Base-by-base conservation (phyloP, 495 filamentous ascomycete genomes). In the Trichoderma virens region DNA sequence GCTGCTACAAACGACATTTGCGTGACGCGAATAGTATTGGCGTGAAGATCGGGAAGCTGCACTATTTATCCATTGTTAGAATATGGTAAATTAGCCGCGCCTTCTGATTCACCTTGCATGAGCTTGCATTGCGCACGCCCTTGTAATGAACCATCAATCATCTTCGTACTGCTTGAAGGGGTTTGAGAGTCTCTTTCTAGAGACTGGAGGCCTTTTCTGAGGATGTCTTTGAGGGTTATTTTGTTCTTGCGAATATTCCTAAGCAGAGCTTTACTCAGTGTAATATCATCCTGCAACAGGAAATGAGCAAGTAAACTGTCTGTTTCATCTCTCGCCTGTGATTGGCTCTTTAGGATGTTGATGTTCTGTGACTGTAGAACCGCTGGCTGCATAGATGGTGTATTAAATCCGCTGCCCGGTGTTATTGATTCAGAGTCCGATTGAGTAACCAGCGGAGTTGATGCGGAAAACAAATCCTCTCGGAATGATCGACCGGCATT, bases 1-100 rank as follows among this genome's bases (percentile, higher is more conserved):
- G 51, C 51, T 30, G 51, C 23, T 16, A 56, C 51, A 56, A 56
- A 56, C 7, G 51, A 56, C 51, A 56, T 56, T 30, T 56, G 51
- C 13, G 51, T 56, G 51, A 56, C 23, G 27, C 51, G 51, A 18
- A 56, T 56, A 8, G 51, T 56, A 27, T 56, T 56, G 25, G 27
- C 18, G 25, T 56, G 51, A 25, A 56, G 51, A 5, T 56, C 51
- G 20, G 51, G 51, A 3, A 56, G 51, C 23, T 56, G 51, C 13
- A 30, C 51, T 56, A 31, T 20, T 5, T 7, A n/a, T n/a, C n/a
- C 0, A 1, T 23, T 23, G n/a, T 47, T 47, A 47, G 43, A 23
- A 25, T 6, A 23, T 0, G 5, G 23, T 0, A 23, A 2, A 7
- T 2, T 25, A 25, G 43, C 0, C 2, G 4, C 6, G 2, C 1